phyloP scores from a whole-genome alignment of 495 filamentous ascomycete genomes.

The Trichocladium antarcticum region DNA sequence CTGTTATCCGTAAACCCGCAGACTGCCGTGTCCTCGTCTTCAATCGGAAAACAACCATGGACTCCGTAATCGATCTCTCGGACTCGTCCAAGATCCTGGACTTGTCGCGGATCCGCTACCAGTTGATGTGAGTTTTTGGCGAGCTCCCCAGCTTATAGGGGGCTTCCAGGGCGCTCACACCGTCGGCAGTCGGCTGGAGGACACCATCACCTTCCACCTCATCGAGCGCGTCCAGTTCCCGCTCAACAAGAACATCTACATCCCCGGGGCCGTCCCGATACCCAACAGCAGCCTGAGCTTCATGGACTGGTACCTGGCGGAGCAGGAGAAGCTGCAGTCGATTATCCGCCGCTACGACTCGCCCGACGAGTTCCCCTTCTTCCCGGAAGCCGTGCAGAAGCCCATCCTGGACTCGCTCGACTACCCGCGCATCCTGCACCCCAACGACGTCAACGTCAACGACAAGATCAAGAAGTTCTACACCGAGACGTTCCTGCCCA shows the following conservation, averaged over 20 bases:
- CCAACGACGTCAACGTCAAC: slow-evolving; percentile 89
- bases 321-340: slow-evolving; percentile 87
- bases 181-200: slow-evolving; percentile 71
- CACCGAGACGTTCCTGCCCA: slow-evolving; percentile 69
- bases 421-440: slow-evolving; percentile 86
- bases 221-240: slow-evolving; percentile 98
- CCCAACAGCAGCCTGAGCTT: slow-evolving; percentile 63
- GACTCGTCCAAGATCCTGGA: slow-evolving; percentile 77
- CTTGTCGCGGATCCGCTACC: slow-evolving; percentile 84
- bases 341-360: slow-evolving; percentile 89
- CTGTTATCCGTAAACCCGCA: no score
- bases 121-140: slow-evolving; percentile 63
- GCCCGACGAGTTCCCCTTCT: slow-evolving; percentile 97
- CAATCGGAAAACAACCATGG: slow-evolving; percentile 47
- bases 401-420: slow-evolving; percentile 78
- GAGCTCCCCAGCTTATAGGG: neutral
- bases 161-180: slow-evolving; percentile 1
- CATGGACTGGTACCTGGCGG: slow-evolving; percentile 82
- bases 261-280: slow-evolving; percentile 65
- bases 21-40: neutral
- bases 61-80: slow-evolving; percentile 76
- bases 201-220: slow-evolving; percentile 96
- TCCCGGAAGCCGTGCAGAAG: slow-evolving; percentile 65
- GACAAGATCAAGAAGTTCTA: slow-evolving; percentile 75
- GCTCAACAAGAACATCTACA: slow-evolving; percentile 79